Evolutionary conservation across 768 basidiomycete species (phyloP).

Genomic region (Dioszegia aurantiaca): DNA sequence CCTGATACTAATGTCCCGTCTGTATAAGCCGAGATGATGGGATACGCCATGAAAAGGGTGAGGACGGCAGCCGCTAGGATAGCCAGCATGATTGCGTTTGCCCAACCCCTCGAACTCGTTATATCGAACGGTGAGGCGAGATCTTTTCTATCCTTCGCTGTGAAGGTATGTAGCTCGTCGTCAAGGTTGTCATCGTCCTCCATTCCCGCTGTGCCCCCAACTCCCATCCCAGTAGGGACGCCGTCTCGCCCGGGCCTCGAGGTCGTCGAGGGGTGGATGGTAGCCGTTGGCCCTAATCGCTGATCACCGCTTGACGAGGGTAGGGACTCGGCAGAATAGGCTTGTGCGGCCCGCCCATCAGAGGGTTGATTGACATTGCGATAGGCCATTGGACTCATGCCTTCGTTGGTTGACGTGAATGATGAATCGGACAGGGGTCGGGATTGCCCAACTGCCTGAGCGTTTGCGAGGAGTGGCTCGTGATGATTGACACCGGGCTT

Average conservation of each 20-base stretch:
- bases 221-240: too few relatives aligned
- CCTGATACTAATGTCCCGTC: slow-evolving; percentile 14
- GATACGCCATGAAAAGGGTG: slow-evolving; percentile 47
- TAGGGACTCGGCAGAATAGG: neutral
- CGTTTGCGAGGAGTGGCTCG: too few relatives aligned
- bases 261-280: neutral
- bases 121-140: slow-evolving; percentile 61
- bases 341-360: too few relatives aligned
- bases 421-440: too few relatives aligned
- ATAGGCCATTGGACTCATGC: slow-evolving; percentile 5
- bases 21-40: slow-evolving; percentile 35
- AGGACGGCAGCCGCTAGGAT: slow-evolving; percentile 55
- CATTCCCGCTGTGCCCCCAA: too few relatives aligned
- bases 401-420: too few relatives aligned
- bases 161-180: too few relatives aligned
- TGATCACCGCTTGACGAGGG: too few relatives aligned
- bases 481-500: slow-evolving; percentile 43
- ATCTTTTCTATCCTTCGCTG: slow-evolving; percentile 50
- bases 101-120: slow-evolving; percentile 67
- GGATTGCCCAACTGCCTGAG: too few relatives aligned
- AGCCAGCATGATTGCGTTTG: slow-evolving; percentile 70
- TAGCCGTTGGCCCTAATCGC: slow-evolving; percentile 9
- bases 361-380: slow-evolving; percentile 19
- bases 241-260: neutral
- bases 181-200: too few relatives aligned